phyloP scores from a whole-genome alignment of 2,329 filamentous ascomycete genomes.

The Fusarium nematophilum region DNA sequence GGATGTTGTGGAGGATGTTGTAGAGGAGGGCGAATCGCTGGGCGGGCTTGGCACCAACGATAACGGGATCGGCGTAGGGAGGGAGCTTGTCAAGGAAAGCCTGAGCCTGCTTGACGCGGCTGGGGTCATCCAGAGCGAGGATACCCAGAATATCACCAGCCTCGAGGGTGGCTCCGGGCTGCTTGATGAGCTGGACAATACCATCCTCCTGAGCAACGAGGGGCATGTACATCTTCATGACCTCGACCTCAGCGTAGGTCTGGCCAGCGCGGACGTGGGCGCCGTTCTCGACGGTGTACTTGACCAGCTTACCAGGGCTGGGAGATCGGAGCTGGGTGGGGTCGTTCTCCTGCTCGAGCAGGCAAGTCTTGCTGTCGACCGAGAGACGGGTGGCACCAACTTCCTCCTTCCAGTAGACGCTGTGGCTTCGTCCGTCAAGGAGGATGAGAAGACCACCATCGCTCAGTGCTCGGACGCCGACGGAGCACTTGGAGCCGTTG shows the following conservation, averaged over 20 bases:
- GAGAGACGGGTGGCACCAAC: conserved; percentile 94
- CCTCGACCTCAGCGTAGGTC: conserved; percentile 95
- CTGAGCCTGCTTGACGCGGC: conserved; percentile 95
- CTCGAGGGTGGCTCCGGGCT: conserved; percentile 96
- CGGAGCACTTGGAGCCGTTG: conserved; percentile 95
- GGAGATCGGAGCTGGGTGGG: conserved; percentile 96
- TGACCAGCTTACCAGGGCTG: conserved; percentile 96
- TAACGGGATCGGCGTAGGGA: conserved; percentile 84
- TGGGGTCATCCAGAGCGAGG: conserved; percentile 92
- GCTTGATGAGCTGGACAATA: conserved; percentile 98
- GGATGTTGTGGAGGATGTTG: conserved; percentile 85
- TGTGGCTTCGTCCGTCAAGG: conserved; percentile 93
- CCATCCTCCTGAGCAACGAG: conserved; percentile 94
- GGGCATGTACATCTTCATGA: conserved; percentile 99
- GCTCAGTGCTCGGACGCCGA: conserved; percentile 91
- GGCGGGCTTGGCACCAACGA: conserved; percentile 90
- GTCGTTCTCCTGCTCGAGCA: conserved; percentile 98
- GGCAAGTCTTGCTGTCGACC: conserved; percentile 96
- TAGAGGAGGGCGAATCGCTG: conserved; percentile 85
- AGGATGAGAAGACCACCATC: conserved; percentile 94
- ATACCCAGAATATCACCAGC: conserved; percentile 99
- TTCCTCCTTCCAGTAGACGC: conserved; percentile 99
- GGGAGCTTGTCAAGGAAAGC: conserved; percentile 93
- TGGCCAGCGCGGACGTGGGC: conserved; percentile 92
- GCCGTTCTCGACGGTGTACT: conserved; percentile 96